Conservation (phyloP, 148 eudicot genomes). For the Camellia sinensis region DNA sequence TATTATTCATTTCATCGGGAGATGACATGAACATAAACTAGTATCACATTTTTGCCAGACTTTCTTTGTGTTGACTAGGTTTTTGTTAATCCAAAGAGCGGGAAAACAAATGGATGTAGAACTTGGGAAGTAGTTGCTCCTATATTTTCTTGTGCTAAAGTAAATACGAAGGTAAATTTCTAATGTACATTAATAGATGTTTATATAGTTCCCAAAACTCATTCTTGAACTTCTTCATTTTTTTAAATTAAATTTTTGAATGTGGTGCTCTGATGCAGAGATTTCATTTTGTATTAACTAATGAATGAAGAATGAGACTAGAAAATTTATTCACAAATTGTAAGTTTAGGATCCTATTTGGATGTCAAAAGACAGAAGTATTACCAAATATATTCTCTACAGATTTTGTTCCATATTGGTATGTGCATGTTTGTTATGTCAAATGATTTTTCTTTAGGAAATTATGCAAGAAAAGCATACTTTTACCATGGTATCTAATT, state of each 20-base stretch:
- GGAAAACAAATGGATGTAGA: conserved; percentile 68
- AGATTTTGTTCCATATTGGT: neutral
- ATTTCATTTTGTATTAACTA: neutral
- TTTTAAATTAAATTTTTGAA: neutral
- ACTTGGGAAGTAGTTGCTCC: conserved; percentile 83
- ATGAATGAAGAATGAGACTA: neutral
- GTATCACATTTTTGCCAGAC: conserved; percentile 22
- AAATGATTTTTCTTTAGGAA: neutral
- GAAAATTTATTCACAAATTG: neutral
- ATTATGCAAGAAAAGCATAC: neutral
- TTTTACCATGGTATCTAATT: no score
- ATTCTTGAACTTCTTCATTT: neutral
- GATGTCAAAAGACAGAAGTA: neutral
- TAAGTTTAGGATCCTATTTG: neutral
- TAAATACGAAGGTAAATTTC: conserved; percentile 65
- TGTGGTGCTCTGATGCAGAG: neutral
- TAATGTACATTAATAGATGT: neutral
- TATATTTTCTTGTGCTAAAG: conserved; percentile 75
- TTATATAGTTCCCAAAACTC: neutral
- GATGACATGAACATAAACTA: conserved; percentile 10
- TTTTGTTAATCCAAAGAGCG: conserved; percentile 87
- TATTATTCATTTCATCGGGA: neutral
- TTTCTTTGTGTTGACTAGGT: conserved; percentile 54
- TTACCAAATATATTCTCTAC: neutral
- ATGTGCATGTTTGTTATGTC: neutral